Evolutionary conservation across 2,329 filamentous ascomycete genomes (phyloP).

Genomic region (Aspergillus sergii): DNA sequence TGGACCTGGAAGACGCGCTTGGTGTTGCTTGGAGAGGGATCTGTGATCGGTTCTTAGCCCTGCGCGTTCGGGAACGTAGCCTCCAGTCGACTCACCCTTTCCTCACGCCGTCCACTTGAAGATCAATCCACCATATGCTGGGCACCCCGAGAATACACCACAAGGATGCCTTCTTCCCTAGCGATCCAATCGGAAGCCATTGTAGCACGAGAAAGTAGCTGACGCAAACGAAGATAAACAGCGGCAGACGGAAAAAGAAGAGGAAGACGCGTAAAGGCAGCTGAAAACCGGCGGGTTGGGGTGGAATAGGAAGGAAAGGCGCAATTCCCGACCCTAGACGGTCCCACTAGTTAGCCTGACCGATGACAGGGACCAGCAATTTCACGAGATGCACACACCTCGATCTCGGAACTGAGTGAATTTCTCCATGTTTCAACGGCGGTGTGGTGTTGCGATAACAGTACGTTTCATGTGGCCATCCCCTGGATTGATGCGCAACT

Average conservation of each 20-base stretch:
- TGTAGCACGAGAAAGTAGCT: conserved; percentile 81
- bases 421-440: conserved; percentile 72
- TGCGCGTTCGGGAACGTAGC: neutral
- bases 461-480: conserved; percentile 11
- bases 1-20: conserved; percentile 73
- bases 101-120: conserved; percentile 97
- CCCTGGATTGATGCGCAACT: neutral
- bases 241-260: conserved; percentile 77
- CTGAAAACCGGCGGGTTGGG: conserved; percentile 64
- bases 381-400: conserved; percentile 55
- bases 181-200: conserved; percentile 71
- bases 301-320: conserved; percentile 83
- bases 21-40: conserved; percentile 71
- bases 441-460: conserved; percentile 2
- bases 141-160: conserved; percentile 88
- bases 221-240: conserved; percentile 69
- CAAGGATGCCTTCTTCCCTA: conserved; percentile 77
- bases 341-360: neutral
- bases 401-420: conserved; percentile 90
- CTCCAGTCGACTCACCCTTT: conserved; percentile 64
- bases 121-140: conserved; percentile 96
- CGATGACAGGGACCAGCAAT: neutral
- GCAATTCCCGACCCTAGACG: conserved; percentile 85
- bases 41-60: conserved; percentile 33
- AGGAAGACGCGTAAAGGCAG: conserved; percentile 69